These are phyloP conservation scores for Eragrostis tef DNA, from an alignment of 202 grass and related monocot species.

Conservation along the genomic window DNA sequence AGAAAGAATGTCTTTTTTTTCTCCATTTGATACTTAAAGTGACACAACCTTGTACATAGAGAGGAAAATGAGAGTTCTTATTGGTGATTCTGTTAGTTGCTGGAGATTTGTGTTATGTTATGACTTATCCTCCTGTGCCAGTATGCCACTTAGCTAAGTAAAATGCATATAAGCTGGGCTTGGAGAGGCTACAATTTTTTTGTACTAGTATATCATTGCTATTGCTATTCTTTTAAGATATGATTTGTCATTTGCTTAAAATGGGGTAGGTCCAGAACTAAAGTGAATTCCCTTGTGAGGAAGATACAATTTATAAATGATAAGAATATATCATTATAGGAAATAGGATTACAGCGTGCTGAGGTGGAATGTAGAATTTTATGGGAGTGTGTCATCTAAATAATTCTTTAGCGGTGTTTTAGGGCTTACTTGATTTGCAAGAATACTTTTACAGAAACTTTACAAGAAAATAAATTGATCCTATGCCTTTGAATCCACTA, in stretches of 20 bases:
- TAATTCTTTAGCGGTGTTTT: background rate
- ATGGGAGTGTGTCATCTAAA: background rate
- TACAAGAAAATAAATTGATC: background rate
- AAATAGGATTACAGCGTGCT: background rate
- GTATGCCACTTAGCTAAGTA: background rate
- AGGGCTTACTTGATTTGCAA: background rate
- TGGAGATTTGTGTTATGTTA: background rate
- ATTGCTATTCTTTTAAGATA: background rate
- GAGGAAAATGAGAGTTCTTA: background rate
- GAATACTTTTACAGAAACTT: background rate
- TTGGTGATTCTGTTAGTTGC: background rate
- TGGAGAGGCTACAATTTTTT: background rate
- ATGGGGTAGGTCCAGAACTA: too few species aligned
- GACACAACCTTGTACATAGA: background rate
- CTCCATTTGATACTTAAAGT: conserved; percentile 6
- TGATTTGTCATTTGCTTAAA: background rate
- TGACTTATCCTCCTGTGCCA: background rate
- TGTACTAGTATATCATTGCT: background rate
- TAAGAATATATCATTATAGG: background rate
- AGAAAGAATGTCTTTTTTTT: background rate
- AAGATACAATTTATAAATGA: background rate
- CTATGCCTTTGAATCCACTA: background rate
- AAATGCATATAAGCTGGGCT: background rate
- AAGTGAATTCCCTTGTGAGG: background rate
- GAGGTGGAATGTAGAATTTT: background rate